Percentiles rank a stretch among this genome's conserved stretches.
These are phyloP conservation scores for Lagerstroemia speciosa DNA, from an alignment of 345 rosid genomes.

Conservation along the genomic window DNA sequence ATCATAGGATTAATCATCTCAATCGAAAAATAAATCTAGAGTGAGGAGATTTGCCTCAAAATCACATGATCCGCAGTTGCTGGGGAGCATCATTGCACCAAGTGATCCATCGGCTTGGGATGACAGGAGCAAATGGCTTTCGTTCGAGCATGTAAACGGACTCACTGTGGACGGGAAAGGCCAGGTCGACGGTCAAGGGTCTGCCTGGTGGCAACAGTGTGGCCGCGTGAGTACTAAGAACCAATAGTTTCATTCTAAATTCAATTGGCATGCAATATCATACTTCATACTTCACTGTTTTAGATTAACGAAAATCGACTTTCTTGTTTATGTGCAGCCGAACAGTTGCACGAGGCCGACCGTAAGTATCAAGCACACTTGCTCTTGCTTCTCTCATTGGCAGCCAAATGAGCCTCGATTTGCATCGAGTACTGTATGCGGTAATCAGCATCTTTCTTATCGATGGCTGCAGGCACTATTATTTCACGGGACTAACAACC, in stretches of 20 bases:
- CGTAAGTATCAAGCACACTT: not conserved
- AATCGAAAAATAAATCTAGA: no score
- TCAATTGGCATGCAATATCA: not conserved
- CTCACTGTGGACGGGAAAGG: conserved; percentile 3
- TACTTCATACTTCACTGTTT: no score
- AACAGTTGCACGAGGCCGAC: not conserved
- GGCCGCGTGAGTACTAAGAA: not conserved
- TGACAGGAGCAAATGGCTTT: not conserved
- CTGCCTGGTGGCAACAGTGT: conserved; percentile 6
- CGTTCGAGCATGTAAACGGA: not conserved
- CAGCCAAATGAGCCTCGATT: not conserved
- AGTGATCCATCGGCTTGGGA: not conserved
- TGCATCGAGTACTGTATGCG: no score
- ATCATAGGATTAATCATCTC: no score
- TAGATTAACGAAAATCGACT: not conserved
- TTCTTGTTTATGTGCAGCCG: not conserved
- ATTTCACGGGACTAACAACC: conserved; percentile 3
- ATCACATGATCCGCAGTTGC: no score
- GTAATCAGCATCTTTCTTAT: no score
- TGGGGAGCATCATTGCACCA: conserved; percentile 1
- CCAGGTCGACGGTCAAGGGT: conserved; percentile 7
- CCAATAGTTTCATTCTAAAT: not conserved
- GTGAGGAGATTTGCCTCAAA: no score
- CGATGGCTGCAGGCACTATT: conserved; percentile 8
- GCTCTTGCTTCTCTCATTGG: not conserved